phyloP scores from a whole-genome alignment of 495 filamentous ascomycete genomes.

The Glutinoglossum americanum region DNA sequence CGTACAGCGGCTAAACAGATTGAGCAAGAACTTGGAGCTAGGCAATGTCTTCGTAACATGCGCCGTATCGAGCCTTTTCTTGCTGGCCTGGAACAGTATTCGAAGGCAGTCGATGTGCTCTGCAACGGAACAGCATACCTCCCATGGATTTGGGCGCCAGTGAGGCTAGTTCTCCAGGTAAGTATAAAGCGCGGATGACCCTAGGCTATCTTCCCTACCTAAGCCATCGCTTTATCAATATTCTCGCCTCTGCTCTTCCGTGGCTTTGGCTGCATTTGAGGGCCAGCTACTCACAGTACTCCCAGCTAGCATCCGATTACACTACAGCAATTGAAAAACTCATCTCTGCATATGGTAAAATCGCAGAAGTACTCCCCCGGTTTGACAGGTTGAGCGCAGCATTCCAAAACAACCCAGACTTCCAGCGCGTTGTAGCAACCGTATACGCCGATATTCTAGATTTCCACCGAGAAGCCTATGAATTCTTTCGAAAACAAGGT shows the following conservation, averaged over 20 bases:
- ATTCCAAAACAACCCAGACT: constrained; percentile 14
- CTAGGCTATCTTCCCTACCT: background rate
- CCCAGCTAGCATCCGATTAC: constrained; percentile 1
- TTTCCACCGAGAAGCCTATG: constrained; percentile 25
- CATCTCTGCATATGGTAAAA: constrained; percentile 20
- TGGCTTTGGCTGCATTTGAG: background rate
- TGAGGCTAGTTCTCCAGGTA: constrained; percentile 22
- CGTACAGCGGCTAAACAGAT: background rate
- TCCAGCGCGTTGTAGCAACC: constrained; percentile 20
- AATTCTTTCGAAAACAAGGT: constrained; percentile 20
- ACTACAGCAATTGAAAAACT: constrained; percentile 18
- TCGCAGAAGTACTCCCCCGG: constrained; percentile 18
- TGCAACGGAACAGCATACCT: constrained; percentile 22
- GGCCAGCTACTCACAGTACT: background rate
- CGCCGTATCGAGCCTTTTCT: constrained; percentile 15
- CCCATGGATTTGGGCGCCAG: constrained; percentile 26
- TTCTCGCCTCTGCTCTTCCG: background rate
- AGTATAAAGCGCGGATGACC: background rate
- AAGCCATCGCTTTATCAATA: no score
- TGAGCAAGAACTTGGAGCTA: background rate
- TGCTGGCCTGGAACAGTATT: constrained; percentile 12
- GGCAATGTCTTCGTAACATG: constrained; percentile 11
- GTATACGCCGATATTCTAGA: constrained; percentile 24
- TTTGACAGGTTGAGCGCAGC: constrained; percentile 16
- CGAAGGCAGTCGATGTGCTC: constrained; percentile 16